phyloP scores from a whole-genome alignment of 345 rosid species.

The Pelargonium nanum region DNA sequence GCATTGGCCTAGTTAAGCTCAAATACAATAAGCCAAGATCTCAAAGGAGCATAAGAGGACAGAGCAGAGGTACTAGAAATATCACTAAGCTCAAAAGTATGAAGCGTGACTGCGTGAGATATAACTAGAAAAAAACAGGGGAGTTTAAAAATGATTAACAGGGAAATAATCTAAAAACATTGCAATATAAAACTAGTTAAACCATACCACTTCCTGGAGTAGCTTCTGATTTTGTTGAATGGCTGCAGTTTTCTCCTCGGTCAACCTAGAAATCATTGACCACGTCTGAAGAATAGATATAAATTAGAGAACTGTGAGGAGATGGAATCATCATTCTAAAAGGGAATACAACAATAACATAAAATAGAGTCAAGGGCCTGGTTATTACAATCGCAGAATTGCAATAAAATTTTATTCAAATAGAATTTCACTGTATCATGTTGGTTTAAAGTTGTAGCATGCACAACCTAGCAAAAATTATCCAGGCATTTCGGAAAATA shows the following conservation, averaged over 20 bases:
- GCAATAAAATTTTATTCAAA: neutral
- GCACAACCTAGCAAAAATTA: neutral
- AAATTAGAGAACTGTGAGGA: neutral
- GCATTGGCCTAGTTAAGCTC: no score
- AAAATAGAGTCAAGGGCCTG: neutral
- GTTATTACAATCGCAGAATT: neutral
- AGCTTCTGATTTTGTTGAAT: conserved; percentile 51
- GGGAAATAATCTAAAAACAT: neutral
- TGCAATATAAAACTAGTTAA: conserved; percentile 1
- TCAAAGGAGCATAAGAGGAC: no score
- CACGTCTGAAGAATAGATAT: conserved; percentile 39
- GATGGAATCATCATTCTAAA: neutral
- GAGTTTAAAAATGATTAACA: neutral
- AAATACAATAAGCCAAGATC: no score
- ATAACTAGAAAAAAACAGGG: neutral
- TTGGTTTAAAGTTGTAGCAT: neutral
- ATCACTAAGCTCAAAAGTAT: no score
- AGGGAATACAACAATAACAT: neutral
- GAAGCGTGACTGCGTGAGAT: no score
- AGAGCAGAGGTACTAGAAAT: no score
- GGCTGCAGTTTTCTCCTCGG: conserved; percentile 63
- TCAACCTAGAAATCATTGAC: conserved; percentile 63
- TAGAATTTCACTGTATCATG: neutral
- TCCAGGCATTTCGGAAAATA: neutral
- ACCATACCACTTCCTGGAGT: conserved; percentile 58